Base-by-base conservation (phyloP, 2,329 filamentous ascomycete genomes). In the Fusarium protoensiforme region DNA sequence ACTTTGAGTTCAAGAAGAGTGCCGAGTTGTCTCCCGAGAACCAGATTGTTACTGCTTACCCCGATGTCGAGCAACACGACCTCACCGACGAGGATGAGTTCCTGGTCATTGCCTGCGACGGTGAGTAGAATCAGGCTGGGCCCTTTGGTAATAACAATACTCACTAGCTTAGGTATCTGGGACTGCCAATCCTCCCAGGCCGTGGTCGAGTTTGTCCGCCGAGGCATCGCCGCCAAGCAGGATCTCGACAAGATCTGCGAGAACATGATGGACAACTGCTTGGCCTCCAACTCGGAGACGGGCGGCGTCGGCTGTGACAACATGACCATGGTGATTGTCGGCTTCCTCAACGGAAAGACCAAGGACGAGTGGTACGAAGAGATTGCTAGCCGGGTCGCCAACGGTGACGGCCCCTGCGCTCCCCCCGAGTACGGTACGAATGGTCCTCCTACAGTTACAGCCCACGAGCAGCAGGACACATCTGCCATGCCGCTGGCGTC, bases 241-340 rank as follows among this genome's bases (percentile, higher is more conserved):
- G 93, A 97, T 58, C 90, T 99, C 60, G 92, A 95, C 64, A 93
- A 94, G 82, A 98, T 99, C 79, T 98, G 96, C 84, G 96, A 99
- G 85, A 99, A 99, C 86, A 98, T 99, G 94, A 99, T 99, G 96
- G 96, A 99, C 87, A 99, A 98, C 87, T 99, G 96, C 82, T 88
- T 99, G 75, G 95, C 96, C 43, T 97, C 95, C 70, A 98, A 97
- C 89, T 98, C 95, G 76, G 96, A 99, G 85, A 98, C 96, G 35
- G 96, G 96, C 64, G 96, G 96, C 73, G 96, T 99, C 71, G 96
- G 96, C 71, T 99, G 96, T 83, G 96, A 99, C 87, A 99, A 99
- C 88, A 99, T 99, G 96, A 99, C 96, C 77, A 98, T 99, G 93
- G 87, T 92, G 78, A 89, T 99, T 75, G 87, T 99, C 80, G 96